phyloP scores from a whole-genome alignment of 2,329 filamentous ascomycete genomes.

The Trichoderma citrinoviride region DNA sequence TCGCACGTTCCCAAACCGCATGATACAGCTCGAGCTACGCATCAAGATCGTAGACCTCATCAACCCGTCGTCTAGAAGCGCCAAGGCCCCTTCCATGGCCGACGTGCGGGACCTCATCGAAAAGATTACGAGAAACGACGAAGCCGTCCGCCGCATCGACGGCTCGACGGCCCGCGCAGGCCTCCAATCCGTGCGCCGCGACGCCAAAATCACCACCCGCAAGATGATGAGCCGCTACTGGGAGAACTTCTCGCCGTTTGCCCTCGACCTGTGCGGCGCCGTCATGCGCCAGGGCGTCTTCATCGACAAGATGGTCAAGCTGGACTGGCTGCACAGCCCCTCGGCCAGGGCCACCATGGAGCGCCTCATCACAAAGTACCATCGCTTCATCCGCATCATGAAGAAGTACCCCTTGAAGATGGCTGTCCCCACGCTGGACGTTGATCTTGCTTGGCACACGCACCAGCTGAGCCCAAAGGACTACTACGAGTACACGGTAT shows the following conservation, averaged over 20 bases:
- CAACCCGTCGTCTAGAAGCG: slow-evolving; percentile 19
- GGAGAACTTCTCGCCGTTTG: slow-evolving; percentile 63
- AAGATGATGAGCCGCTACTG: slow-evolving; percentile 71
- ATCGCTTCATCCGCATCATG: slow-evolving; percentile 63
- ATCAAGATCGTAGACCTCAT: slow-evolving; percentile 43
- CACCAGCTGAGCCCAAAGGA: slow-evolving; percentile 65
- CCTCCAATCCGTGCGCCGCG: slow-evolving; percentile 25
- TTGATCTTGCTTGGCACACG: slow-evolving; percentile 78
- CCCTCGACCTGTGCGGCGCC: slow-evolving; percentile 62
- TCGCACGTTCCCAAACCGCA: slow-evolving; percentile 56
- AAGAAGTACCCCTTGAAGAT: slow-evolving; percentile 43
- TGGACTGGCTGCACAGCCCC: slow-evolving; percentile 77
- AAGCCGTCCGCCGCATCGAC: slow-evolving; percentile 43
- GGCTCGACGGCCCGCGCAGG: slow-evolving; percentile 23
- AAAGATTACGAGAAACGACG: slow-evolving; percentile 38
- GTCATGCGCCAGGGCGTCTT: slow-evolving; percentile 66
- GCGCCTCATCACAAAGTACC: slow-evolving; percentile 63
- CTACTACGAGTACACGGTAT: slow-evolving; percentile 60
- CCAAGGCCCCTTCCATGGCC: slow-evolving; percentile 42
- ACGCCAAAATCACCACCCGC: slow-evolving; percentile 49
- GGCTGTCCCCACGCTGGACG: slow-evolving; percentile 70
- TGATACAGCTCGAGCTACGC: slow-evolving; percentile 49
- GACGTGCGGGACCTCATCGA: slow-evolving; percentile 53
- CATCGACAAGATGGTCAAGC: slow-evolving; percentile 68
- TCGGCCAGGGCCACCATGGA: slow-evolving; percentile 60